These are phyloP conservation scores for Beauveria sp. DNA, from an alignment of 2,329 filamentous ascomycete species.

Conservation along the genomic window DNA sequence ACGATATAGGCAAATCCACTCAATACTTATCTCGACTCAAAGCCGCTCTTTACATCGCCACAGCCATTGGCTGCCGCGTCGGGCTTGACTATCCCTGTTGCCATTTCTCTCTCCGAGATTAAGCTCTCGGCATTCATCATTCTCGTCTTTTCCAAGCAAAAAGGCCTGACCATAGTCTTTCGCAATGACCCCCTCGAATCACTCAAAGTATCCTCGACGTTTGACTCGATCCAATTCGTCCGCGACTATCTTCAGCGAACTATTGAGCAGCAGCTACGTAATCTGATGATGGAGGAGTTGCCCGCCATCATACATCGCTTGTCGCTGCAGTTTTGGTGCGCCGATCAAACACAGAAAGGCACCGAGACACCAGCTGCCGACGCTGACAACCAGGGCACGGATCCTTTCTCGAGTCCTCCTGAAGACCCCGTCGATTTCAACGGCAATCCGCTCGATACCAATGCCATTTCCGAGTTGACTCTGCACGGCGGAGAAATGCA, in stretches of 20 bases:
- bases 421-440: constrained; percentile 75
- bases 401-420: constrained; percentile 76
- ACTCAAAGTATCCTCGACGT: constrained; percentile 96
- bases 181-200: constrained; percentile 97
- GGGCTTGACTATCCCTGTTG: constrained; percentile 91
- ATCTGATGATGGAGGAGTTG: constrained; percentile 95
- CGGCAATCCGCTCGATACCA: constrained; percentile 68
- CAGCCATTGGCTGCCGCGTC: constrained; percentile 85
- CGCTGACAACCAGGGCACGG: constrained; percentile 54
- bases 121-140: constrained; percentile 96
- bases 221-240: constrained; percentile 97
- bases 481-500: constrained; percentile 78
- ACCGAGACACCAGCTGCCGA: constrained; percentile 41
- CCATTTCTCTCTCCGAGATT: constrained; percentile 93
- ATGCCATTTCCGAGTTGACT: constrained; percentile 67
- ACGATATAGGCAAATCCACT: constrained; percentile 74
- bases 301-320: constrained; percentile 93
- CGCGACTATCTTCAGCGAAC: constrained; percentile 94
- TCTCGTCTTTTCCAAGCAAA: constrained; percentile 93
- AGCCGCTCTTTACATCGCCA: constrained; percentile 86
- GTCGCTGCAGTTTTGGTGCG: constrained; percentile 81
- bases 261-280: constrained; percentile 87
- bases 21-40: constrained; percentile 89
- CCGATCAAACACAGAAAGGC: constrained; percentile 59
- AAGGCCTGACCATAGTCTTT: constrained; percentile 93